Percentiles rank a stretch among this genome's conserved stretches.
phyloP scores from a whole-genome alignment of 345 rosid genomes.

The Schrenkiella parvula region DNA sequence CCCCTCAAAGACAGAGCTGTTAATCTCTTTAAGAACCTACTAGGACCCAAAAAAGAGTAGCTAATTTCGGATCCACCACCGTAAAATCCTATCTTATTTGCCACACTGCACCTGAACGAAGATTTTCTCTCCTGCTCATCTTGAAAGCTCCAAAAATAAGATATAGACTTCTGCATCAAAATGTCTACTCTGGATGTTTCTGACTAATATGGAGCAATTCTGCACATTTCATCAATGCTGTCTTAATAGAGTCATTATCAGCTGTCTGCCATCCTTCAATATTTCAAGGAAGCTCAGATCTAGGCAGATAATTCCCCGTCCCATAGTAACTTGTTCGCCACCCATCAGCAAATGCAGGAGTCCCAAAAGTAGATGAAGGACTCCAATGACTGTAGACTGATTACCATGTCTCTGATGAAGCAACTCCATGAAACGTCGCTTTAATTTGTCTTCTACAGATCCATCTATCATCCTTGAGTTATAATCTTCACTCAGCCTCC shows the following conservation, averaged over 20 bases:
- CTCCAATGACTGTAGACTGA: conserved; percentile 44
- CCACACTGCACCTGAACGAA: not conserved
- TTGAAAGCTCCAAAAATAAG: conserved; percentile 1
- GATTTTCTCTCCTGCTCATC: not conserved
- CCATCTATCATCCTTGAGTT: conserved; percentile 38
- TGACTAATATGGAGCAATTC: not conserved
- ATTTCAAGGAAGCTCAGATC: conserved; percentile 25
- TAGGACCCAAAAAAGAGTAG: not conserved
- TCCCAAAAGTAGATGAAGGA: conserved; percentile 22
- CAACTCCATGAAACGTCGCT: conserved; percentile 32
- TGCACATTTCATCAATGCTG: not conserved
- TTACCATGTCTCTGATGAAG: conserved; percentile 32
- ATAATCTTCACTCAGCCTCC: conserved; percentile 26
- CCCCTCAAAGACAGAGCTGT: not conserved
- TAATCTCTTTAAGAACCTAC: not conserved
- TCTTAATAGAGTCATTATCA: not conserved
- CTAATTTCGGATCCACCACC: not conserved
- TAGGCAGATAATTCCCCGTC: conserved; percentile 23
- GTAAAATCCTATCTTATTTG: not conserved
- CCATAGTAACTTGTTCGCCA: conserved; percentile 9
- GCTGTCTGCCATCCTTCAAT: conserved; percentile 20
- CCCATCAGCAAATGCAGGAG: not conserved
- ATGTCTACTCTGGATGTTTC: not conserved
- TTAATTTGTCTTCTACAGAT: conserved; percentile 56
- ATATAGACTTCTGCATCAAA: not conserved